Conservation (phyloP, 2,329 filamentous ascomycete species). For the Zalaria obscura region DNA sequence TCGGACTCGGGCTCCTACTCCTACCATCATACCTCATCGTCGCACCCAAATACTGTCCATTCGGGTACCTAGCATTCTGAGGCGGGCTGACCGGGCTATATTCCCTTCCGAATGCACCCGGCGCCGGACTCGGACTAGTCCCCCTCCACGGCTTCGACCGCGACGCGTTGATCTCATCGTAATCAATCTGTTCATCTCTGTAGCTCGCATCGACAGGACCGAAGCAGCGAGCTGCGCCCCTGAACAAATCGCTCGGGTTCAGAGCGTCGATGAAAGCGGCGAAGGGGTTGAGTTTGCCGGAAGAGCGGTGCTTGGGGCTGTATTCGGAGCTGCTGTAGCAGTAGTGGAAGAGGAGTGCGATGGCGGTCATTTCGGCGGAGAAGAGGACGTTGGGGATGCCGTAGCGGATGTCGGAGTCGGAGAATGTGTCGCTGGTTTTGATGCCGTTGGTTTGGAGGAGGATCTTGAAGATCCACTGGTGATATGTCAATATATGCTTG, state of each 20-base stretch:
- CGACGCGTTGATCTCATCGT: too few species aligned
- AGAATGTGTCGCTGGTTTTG: constrained; percentile 8
- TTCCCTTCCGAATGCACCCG: too few species aligned
- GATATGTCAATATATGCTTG: too few species aligned
- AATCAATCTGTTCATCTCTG: too few species aligned
- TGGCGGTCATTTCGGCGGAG: constrained; percentile 12
- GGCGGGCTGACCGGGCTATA: too few species aligned
- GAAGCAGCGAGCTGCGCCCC: background rate
- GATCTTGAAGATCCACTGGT: constrained; percentile 12
- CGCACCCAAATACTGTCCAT: too few species aligned
- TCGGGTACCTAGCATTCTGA: too few species aligned
- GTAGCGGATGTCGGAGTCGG: constrained; percentile 13
- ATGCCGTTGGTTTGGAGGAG: constrained; percentile 11
- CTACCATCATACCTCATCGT: too few species aligned
- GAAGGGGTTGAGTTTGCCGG: too few species aligned
- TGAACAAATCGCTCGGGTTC: constrained; percentile 13
- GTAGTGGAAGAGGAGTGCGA: constrained; percentile 14
- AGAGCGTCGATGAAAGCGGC: constrained; percentile 12
- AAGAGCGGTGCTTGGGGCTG: constrained; percentile 2
- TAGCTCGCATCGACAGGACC: background rate
- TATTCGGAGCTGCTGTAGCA: constrained; percentile 13
- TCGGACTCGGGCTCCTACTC: too few species aligned
- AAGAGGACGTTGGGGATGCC: constrained; percentile 12
- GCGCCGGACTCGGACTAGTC: too few species aligned
- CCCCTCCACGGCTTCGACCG: too few species aligned